Conservation (phyloP, 2,329 filamentous ascomycete genomes). For the Septoria linicola region DNA sequence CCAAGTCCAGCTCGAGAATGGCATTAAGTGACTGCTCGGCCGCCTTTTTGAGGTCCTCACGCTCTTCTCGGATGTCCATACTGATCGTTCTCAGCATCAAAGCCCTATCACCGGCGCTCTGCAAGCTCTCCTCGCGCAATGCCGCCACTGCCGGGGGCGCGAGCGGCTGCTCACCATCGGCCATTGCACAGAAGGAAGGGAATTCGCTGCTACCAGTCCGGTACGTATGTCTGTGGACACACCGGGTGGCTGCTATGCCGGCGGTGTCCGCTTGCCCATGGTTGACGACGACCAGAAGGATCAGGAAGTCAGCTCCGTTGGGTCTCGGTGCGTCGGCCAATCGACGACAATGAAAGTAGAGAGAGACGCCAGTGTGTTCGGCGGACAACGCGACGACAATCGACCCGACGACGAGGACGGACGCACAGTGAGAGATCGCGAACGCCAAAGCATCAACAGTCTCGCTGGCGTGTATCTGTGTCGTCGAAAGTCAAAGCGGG, state of each 20-base stretch:
- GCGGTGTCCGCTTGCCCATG: constrained; percentile 23
- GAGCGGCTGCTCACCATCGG: constrained; percentile 33
- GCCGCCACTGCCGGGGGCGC: constrained; percentile 47
- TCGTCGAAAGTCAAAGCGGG: too few species aligned
- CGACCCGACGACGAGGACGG: not conserved
- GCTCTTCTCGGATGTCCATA: constrained; percentile 87
- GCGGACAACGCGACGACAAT: constrained; percentile 1
- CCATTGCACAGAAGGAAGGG: constrained; percentile 13
- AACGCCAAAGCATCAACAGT: too few species aligned
- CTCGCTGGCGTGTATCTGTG: too few species aligned
- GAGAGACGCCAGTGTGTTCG: not conserved
- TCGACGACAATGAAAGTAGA: constrained; percentile 8
- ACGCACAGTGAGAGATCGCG: too few species aligned
- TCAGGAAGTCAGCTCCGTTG: too few species aligned
- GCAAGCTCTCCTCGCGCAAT: constrained; percentile 43
- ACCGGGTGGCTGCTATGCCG: constrained; percentile 23
- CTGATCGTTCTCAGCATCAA: constrained; percentile 66
- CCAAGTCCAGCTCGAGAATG: constrained; percentile 88
- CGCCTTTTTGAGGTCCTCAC: constrained; percentile 89
- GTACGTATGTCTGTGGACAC: constrained; percentile 12
- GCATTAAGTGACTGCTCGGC: constrained; percentile 96
- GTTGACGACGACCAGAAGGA: constrained; percentile 16
- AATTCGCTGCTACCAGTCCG: constrained; percentile 4
- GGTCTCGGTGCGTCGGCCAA: too few species aligned
- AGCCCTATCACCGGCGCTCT: constrained; percentile 23